Base-by-base conservation (phyloP, 1,284 basidiomycete genomes). In the Boletus semigastroideus region DNA sequence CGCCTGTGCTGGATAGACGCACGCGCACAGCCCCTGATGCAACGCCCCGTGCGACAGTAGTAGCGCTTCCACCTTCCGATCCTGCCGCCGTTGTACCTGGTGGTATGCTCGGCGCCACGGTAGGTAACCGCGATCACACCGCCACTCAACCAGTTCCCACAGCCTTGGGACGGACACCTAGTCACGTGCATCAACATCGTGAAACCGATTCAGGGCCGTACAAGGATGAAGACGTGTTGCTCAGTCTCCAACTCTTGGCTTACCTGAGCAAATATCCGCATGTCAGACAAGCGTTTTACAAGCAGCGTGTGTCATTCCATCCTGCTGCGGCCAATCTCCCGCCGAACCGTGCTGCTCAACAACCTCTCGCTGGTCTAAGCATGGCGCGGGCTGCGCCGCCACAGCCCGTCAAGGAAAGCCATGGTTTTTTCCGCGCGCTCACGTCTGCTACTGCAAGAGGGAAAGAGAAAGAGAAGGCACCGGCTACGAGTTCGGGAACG, bases 241-340 rank as follows among this genome's bases (percentile, higher is more conserved):
- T 97, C 16, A 86, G 89, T 22, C 74, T 99, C 14, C 96, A 99
- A 71, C 82, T 99, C 2, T 78, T 99, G 0, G 97, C 97, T 8
- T 99, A 99, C 65, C 78, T 99, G 20, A 94, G 91, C 73, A 99
- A 99, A 71, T 99, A 99, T 68, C 93, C 96, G 0, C 96, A 99
- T 70, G 95, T 99, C 4, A 80, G 96, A n/a, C 87, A 94, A 59
- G 92, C 94, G 7, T 98, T 99, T 69, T 98, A 98, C 71, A 90
- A 91, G 67, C 84, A 84, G 1, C 80, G 91, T 1, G 65, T 76
- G 19, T 80, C 82, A 16, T 90, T 90, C 68, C 87, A 90, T 62
- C 87, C 87, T 1, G 87, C 85, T 5, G 80, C 77, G 34, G 74
- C 77, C 6, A 71, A 73, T 50, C 60, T 78, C 60, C 46, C 58